Percentiles rank a stretch among this genome's conserved stretches.
Conservation (phyloP, 345 rosid species). For the Citrus unshiu region DNA sequence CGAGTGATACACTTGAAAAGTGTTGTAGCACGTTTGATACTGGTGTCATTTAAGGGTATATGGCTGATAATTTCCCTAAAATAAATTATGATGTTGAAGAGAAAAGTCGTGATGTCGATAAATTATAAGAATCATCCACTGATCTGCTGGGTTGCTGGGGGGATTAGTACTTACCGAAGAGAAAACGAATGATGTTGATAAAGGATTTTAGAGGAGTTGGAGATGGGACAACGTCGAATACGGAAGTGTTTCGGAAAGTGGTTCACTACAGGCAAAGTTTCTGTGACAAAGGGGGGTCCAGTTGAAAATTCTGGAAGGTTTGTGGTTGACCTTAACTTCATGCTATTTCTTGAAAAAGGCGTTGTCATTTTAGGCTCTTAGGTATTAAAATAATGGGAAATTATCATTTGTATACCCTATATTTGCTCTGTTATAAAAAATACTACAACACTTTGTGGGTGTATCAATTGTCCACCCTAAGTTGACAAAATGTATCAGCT, state of each 20-base stretch:
- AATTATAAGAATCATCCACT: too few relatives aligned
- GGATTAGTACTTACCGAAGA: conserved; percentile 15
- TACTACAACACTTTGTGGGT: too few relatives aligned
- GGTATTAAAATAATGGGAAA: conserved; percentile 28
- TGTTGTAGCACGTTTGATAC: too few relatives aligned
- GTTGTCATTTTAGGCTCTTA: conserved; percentile 82
- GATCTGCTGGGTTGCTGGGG: conserved; percentile 19
- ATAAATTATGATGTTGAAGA: background rate
- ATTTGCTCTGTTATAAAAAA: too few relatives aligned
- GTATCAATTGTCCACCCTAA: too few relatives aligned
- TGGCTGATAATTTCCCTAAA: too few relatives aligned
- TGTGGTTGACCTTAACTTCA: conserved; percentile 80
- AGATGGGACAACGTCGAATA: conserved; percentile 75
- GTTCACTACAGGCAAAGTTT: conserved; percentile 45
- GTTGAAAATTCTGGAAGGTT: conserved; percentile 73
- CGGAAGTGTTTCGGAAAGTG: conserved; percentile 69
- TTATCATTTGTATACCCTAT: too few relatives aligned
- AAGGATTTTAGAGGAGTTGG: conserved; percentile 87
- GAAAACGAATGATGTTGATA: conserved; percentile 64
- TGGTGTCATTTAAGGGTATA: too few relatives aligned
- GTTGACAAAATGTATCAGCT: too few relatives aligned
- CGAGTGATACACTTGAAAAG: too few relatives aligned
- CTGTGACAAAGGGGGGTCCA: conserved; percentile 53
- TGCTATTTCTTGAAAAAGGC: conserved; percentile 72
- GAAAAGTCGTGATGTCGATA: too few relatives aligned